Conservation (phyloP, 192 early-diverging fungal species). For the Coemansia erecta region DNA sequence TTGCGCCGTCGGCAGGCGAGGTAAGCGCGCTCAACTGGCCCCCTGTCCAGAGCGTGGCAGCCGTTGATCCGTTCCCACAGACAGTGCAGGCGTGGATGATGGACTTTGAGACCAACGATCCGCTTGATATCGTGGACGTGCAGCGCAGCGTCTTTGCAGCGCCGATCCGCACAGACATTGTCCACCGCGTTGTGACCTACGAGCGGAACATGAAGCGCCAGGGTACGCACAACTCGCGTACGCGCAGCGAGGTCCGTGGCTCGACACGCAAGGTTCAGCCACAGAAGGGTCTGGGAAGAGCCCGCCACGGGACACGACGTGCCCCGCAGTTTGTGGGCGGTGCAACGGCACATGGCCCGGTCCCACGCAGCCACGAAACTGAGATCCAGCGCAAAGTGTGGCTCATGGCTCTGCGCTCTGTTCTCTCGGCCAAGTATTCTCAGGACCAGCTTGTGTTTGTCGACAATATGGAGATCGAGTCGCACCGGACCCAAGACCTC, state of each 20-base stretch:
- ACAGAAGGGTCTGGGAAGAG: constrained; percentile 92
- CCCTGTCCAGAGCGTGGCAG: constrained; percentile 21
- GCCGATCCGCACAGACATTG: constrained; percentile 73
- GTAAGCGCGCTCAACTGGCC: constrained; percentile 38
- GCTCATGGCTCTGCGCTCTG: constrained; percentile 75
- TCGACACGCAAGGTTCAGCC: constrained; percentile 76
- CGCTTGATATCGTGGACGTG: constrained; percentile 70
- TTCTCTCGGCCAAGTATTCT: constrained; percentile 82
- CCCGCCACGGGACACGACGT: constrained; percentile 79
- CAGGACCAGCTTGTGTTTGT: constrained; percentile 89
- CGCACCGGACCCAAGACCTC: constrained; percentile 60
- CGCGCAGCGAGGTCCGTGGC: constrained; percentile 80
- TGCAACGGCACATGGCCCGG: constrained; percentile 87
- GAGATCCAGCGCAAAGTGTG: constrained; percentile 87
- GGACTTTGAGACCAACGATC: constrained; percentile 71
- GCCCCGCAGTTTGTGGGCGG: constrained; percentile 89
- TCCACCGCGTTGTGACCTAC: constrained; percentile 84
- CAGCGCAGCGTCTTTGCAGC: constrained; percentile 72
- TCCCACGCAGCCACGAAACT: constrained; percentile 76
- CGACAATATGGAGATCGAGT: constrained; percentile 60
- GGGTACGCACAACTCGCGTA: constrained; percentile 83
- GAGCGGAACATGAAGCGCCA: constrained; percentile 75
- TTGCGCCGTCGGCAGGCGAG: constrained; percentile 40
- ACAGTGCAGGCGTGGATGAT: constrained; percentile 73
- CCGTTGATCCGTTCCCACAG: constrained; percentile 35